A percentile compares a stretch with the other conserved stretches of the same genome.
Evolutionary conservation across 495 filamentous ascomycete genomes (phyloP).

Genomic region (Talaromyces thailandensis): DNA sequence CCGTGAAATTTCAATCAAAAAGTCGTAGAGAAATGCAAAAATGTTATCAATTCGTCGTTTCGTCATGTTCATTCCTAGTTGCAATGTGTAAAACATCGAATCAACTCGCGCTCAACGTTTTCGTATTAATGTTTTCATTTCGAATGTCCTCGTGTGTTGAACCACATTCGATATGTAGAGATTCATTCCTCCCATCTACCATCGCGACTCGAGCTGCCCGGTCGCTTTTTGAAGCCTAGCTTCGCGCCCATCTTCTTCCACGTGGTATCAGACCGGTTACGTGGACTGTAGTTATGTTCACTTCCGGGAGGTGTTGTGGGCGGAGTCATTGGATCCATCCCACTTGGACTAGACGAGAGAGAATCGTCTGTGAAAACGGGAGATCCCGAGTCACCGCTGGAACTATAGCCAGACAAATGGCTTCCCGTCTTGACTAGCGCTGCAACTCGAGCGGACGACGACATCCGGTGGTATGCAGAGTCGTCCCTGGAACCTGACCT

Average conservation of each 20-base stretch:
- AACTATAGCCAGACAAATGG: constrained; percentile 27
- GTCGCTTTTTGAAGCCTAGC: constrained; percentile 59
- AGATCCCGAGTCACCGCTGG: constrained; percentile 30
- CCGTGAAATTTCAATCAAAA: not conserved
- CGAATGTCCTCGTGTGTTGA: not conserved
- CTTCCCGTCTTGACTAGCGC: constrained; percentile 21
- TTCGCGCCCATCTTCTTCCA: constrained; percentile 86
- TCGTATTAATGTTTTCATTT: not conserved
- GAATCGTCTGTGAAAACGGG: constrained; percentile 40
- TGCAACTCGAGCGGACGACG: constrained; percentile 11
- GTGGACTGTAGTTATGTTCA: constrained; percentile 44
- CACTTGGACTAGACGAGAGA: constrained; percentile 28
- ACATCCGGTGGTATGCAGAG: constrained; percentile 14
- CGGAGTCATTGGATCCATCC: constrained; percentile 74
- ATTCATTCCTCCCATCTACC: constrained; percentile 6
- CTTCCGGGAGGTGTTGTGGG: constrained; percentile 74
- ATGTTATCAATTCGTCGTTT: not conserved
- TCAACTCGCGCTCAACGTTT: not conserved
- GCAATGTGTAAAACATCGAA: not conserved
- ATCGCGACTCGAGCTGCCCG: constrained; percentile 26
- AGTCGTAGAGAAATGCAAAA: not conserved
- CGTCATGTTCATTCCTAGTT: not conserved
- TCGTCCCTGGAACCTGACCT: constrained; percentile 31
- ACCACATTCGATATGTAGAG: not conserved
- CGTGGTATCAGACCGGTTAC: constrained; percentile 45